Evolutionary conservation across 345 rosid genomes (phyloP).

Genomic region (Dipteronia dyeriana): DNA sequence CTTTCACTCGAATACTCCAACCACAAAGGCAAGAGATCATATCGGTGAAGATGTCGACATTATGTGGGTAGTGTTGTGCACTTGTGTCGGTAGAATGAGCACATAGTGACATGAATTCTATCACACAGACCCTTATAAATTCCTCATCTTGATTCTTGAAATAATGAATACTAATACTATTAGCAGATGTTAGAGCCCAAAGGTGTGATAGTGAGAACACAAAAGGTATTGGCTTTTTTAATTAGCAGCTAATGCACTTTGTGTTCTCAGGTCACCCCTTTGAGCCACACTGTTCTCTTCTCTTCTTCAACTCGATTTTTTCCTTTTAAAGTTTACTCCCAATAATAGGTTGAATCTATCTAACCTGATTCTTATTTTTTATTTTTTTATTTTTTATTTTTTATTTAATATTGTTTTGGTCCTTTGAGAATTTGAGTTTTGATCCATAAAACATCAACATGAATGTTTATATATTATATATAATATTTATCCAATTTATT

Average conservation of each 20-base stretch:
- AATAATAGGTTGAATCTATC: too few species aligned
- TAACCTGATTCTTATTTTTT: neutral
- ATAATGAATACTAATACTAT: neutral
- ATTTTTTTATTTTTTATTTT: too few species aligned
- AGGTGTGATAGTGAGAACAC: constrained; percentile 37
- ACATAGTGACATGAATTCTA: neutral
- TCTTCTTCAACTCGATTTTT: neutral
- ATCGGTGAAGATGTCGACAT: constrained; percentile 9
- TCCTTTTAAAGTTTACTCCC: too few species aligned
- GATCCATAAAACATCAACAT: too few species aligned
- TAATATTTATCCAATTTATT: too few species aligned
- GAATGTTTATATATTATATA: too few species aligned
- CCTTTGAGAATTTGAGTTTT: too few species aligned
- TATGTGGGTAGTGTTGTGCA: neutral
- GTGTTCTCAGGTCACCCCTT: constrained; percentile 54
- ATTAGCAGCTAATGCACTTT: constrained; percentile 2
- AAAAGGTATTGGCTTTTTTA: constrained; percentile 5
- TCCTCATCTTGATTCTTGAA: too few species aligned
- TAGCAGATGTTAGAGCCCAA: constrained; percentile 15
- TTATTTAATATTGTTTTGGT: too few species aligned
- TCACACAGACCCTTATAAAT: neutral
- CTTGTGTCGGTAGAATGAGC: constrained; percentile 6
- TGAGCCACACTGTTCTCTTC: constrained; percentile 24
- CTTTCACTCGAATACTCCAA: too few species aligned
- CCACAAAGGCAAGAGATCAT: too few species aligned